Conservation (phyloP, 805 yeast species). For the Huiozyma naganishii region DNA sequence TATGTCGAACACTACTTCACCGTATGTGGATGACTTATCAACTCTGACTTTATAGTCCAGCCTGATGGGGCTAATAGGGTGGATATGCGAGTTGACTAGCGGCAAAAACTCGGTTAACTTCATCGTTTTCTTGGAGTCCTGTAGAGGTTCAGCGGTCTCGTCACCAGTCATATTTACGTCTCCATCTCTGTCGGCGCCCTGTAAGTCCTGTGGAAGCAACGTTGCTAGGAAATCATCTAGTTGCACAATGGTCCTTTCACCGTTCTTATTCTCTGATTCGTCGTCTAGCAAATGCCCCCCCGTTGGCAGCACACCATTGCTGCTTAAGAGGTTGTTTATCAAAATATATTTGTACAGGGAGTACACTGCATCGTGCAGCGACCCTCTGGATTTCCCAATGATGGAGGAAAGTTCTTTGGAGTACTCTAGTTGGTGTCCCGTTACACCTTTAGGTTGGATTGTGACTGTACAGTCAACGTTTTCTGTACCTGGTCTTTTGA, state of each 20-base stretch:
- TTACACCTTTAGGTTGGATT: constrained; percentile 69
- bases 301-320: constrained; percentile 1
- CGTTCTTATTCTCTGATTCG: constrained; percentile 20
- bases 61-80: constrained; percentile 71
- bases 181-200: constrained; percentile 3
- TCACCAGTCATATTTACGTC: constrained; percentile 1
- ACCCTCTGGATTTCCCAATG: constrained; percentile 65
- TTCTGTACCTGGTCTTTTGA: constrained; percentile 64
- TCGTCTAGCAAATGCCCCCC: background rate
- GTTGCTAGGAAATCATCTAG: constrained; percentile 38
- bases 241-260: constrained; percentile 43
- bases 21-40: constrained; percentile 65
- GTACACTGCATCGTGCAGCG: constrained; percentile 78
- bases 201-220: constrained; percentile 27
- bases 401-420: constrained; percentile 57
- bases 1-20: constrained; percentile 71
- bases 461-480: constrained; percentile 62
- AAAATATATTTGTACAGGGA: constrained; percentile 71
- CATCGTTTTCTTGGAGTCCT: constrained; percentile 9
- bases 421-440: constrained; percentile 49
- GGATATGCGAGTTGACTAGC: constrained; percentile 41
- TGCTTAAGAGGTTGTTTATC: constrained; percentile 43
- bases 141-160: background rate
- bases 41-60: constrained; percentile 70
- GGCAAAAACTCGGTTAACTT: constrained; percentile 41